Percentiles rank a stretch among this genome's conserved stretches.
These are phyloP conservation scores for Cryptococcus maquisensis DNA, from an alignment of 1,284 basidiomycete species.

Conservation along the genomic window DNA sequence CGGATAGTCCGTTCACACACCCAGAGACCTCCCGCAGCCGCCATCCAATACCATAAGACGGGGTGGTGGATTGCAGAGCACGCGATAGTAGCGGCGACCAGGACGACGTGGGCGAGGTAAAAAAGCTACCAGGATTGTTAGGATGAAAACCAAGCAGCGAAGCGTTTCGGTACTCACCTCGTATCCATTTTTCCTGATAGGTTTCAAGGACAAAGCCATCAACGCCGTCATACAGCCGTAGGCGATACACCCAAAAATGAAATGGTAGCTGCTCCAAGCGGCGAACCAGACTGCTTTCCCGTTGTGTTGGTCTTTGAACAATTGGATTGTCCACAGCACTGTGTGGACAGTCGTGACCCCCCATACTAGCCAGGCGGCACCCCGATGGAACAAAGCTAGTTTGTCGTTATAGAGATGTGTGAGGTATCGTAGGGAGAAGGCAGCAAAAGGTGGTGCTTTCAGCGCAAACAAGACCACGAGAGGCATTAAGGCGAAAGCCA, in stretches of 20 bases:
- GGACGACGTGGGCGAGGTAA: slow-evolving; percentile 65
- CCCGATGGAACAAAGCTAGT: slow-evolving; percentile 66
- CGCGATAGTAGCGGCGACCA: slow-evolving; percentile 62
- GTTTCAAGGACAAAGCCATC: slow-evolving; percentile 60
- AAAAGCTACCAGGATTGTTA: slow-evolving; percentile 52
- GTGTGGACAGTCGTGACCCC: slow-evolving; percentile 65
- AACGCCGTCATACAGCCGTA: slow-evolving; percentile 67
- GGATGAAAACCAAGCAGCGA: neutral
- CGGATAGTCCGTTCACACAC: slow-evolving; percentile 61
- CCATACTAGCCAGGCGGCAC: slow-evolving; percentile 71
- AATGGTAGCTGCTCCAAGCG: slow-evolving; percentile 65
- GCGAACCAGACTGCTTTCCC: slow-evolving; percentile 58
- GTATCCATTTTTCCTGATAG: slow-evolving; percentile 65
- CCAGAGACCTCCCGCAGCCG: slow-evolving; percentile 64
- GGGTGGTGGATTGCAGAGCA: slow-evolving; percentile 67
- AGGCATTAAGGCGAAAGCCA: slow-evolving; percentile 73
- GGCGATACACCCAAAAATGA: slow-evolving; percentile 69
- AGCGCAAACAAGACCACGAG: slow-evolving; percentile 71
- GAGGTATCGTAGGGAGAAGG: slow-evolving; percentile 67
- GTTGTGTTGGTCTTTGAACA: slow-evolving; percentile 56
- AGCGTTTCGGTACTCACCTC: slow-evolving; percentile 50
- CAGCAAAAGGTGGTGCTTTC: slow-evolving; percentile 74
- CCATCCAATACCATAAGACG: slow-evolving; percentile 58
- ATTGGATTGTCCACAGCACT: slow-evolving; percentile 69
- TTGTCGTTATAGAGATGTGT: slow-evolving; percentile 73